Evolutionary conservation across 2,329 filamentous ascomycete species (phyloP).

Genomic region (Sporothrix brasiliensis): DNA sequence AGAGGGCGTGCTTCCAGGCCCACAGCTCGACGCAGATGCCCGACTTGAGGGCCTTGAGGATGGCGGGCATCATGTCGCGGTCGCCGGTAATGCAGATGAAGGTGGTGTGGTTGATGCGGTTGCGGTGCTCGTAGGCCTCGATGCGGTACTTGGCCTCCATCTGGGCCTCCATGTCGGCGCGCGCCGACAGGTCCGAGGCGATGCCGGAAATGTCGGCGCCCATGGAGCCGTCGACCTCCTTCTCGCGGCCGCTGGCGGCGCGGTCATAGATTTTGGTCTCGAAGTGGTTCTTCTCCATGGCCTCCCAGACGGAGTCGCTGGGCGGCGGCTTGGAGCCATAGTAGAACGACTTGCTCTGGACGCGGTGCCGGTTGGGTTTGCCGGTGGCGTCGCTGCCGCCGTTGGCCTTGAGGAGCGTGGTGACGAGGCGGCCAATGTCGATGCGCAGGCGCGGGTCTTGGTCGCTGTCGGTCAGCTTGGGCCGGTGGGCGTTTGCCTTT

Average conservation of each 20-base stretch:
- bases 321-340: slow-evolving; percentile 29
- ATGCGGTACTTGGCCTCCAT: slow-evolving; percentile 14
- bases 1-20: slow-evolving; percentile 38
- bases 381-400: not conserved
- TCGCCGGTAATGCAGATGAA: slow-evolving; percentile 40
- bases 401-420: not conserved
- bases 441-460: slow-evolving; percentile 35
- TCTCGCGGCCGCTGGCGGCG: slow-evolving; percentile 36
- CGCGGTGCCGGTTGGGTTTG: not conserved
- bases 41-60: slow-evolving; percentile 29
- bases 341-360: not conserved
- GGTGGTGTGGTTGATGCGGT: slow-evolving; percentile 28
- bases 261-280: slow-evolving; percentile 9
- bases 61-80: slow-evolving; percentile 38
- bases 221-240: slow-evolving; percentile 40
- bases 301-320: slow-evolving; percentile 11
- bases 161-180: not conserved
- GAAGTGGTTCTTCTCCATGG: not conserved
- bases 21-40: slow-evolving; percentile 40
- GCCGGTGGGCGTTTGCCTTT: slow-evolving; percentile 34
- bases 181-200: slow-evolving; percentile 33
- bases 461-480: slow-evolving; percentile 37
- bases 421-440: slow-evolving; percentile 25
- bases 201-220: slow-evolving; percentile 33
- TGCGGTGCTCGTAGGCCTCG: not conserved